A percentile compares a stretch with the other conserved stretches of the same genome.
These are phyloP conservation scores for Carallia brachiata DNA, from an alignment of 345 rosid species.

Conservation along the genomic window DNA sequence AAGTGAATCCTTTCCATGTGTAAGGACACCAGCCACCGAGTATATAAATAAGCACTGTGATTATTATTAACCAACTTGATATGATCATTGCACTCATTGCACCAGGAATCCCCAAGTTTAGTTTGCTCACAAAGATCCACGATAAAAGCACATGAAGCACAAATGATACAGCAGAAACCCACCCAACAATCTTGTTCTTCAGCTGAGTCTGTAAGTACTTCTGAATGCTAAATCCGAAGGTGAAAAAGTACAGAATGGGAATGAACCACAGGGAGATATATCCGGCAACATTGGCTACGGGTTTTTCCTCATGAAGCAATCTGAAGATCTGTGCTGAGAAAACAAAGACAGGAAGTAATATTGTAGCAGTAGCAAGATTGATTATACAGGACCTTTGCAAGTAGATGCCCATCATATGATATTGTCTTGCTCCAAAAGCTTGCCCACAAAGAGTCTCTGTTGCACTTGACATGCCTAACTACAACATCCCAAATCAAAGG, in stretches of 20 bases:
- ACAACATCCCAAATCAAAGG: not conserved
- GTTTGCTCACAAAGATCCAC: slow-evolving; percentile 33
- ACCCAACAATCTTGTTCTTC: slow-evolving; percentile 31
- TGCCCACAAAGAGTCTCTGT: slow-evolving; percentile 43
- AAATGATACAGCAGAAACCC: slow-evolving; percentile 25
- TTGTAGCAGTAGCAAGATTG: not conserved
- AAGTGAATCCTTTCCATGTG: slow-evolving; percentile 66
- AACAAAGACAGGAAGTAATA: slow-evolving; percentile 17
- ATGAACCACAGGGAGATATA: slow-evolving; percentile 15
- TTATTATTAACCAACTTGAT: slow-evolving; percentile 21
- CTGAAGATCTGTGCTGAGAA: slow-evolving; percentile 7
- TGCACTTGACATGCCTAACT: slow-evolving; percentile 47
- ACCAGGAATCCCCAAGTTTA: slow-evolving; percentile 29
- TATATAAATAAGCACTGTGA: slow-evolving; percentile 32
- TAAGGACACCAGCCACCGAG: slow-evolving; percentile 68
- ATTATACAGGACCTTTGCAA: slow-evolving; percentile 33
- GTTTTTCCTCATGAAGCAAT: not conserved
- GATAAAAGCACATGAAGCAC: slow-evolving; percentile 29
- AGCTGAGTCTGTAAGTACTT: slow-evolving; percentile 42
- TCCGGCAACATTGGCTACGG: slow-evolving; percentile 8
- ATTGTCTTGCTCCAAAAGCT: slow-evolving; percentile 37
- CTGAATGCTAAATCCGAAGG: slow-evolving; percentile 20
- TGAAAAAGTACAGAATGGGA: slow-evolving; percentile 4
- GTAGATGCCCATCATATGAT: slow-evolving; percentile 35
- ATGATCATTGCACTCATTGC: slow-evolving; percentile 37